These are phyloP conservation scores for Galerina marginata DNA, from an alignment of 768 basidiomycete species.

Conservation along the genomic window DNA sequence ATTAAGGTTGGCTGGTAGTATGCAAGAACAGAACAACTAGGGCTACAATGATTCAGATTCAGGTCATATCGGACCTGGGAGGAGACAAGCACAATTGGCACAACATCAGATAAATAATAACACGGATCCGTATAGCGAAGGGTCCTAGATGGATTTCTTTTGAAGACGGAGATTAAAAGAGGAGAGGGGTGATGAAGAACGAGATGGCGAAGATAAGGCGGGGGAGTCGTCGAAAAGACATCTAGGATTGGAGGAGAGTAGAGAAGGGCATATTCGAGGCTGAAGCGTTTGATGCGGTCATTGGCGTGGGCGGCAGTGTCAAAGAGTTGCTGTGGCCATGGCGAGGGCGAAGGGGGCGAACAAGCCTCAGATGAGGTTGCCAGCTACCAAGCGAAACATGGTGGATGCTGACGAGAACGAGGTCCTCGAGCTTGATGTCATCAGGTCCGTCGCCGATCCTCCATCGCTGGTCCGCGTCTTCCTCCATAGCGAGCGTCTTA, in stretches of 20 bases:
- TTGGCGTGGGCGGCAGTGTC: conserved; percentile 13
- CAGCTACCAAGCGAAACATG: conserved; percentile 85
- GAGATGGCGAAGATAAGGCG: not conserved
- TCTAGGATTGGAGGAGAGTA: not conserved
- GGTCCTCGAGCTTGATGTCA: conserved; percentile 66
- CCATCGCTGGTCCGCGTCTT: conserved; percentile 66
- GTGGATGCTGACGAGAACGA: conserved; percentile 78
- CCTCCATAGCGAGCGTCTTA: conserved; percentile 50
- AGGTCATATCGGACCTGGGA: not conserved
- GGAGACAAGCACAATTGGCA: not conserved
- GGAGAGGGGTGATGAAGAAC: not conserved
- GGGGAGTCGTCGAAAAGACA: not conserved
- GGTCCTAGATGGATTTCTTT: not conserved
- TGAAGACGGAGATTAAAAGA: not conserved
- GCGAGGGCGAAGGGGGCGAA: conserved; percentile 36
- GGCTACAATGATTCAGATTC: conserved; percentile 5
- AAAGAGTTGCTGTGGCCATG: conserved; percentile 1
- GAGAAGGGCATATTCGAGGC: conserved; percentile 1
- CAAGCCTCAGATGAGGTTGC: conserved; percentile 77
- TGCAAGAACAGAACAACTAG: not conserved
- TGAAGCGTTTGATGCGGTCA: conserved; percentile 11
- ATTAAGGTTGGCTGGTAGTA: not conserved
- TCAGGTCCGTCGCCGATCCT: conserved; percentile 57
- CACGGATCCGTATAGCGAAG: no score
- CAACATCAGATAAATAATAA: not conserved